Evolutionary conservation across 768 basidiomycete genomes (phyloP).

Genomic region (Suillus weaverae): DNA sequence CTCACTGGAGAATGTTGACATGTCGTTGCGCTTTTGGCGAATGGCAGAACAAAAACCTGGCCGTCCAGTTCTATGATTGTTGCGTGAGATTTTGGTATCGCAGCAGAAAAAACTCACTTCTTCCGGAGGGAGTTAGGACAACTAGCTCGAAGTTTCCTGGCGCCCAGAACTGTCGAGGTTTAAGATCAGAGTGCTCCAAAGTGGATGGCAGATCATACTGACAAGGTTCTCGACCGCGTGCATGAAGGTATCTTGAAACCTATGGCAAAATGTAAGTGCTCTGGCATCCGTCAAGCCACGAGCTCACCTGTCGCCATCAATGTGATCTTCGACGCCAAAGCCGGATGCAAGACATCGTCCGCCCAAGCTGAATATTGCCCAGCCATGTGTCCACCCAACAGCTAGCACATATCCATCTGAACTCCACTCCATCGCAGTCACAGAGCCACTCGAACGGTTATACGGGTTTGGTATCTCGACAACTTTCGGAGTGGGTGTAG

Average conservation of each 20-base stretch:
- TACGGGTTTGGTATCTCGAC: constrained; percentile 65
- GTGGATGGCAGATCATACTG: constrained; percentile 24
- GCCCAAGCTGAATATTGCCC: constrained; percentile 88
- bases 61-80: constrained; percentile 51
- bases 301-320: constrained; percentile 51
- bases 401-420: constrained; percentile 95
- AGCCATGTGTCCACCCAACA: constrained; percentile 87
- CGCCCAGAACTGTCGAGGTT: constrained; percentile 75
- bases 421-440: constrained; percentile 83
- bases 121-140: constrained; percentile 58
- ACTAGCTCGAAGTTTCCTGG: constrained; percentile 91
- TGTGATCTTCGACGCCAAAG: constrained; percentile 63
- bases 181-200: constrained; percentile 9
- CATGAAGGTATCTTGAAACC: constrained; percentile 86
- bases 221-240: constrained; percentile 75
- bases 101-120: constrained; percentile 40
- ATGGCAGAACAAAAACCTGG: constrained; percentile 84
- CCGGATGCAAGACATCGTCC: constrained; percentile 84
- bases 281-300: constrained; percentile 3
- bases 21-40: constrained; percentile 93
- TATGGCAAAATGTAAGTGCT: constrained; percentile 28
- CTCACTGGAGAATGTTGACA: constrained; percentile 88
- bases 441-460: constrained; percentile 57
- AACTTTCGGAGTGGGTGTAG: constrained; percentile 57
- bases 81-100: constrained; percentile 5